Percentiles rank a stretch among this genome's conserved stretches.
phyloP scores from a whole-genome alignment of 805 yeast genomes.

The Starmerella apis region DNA sequence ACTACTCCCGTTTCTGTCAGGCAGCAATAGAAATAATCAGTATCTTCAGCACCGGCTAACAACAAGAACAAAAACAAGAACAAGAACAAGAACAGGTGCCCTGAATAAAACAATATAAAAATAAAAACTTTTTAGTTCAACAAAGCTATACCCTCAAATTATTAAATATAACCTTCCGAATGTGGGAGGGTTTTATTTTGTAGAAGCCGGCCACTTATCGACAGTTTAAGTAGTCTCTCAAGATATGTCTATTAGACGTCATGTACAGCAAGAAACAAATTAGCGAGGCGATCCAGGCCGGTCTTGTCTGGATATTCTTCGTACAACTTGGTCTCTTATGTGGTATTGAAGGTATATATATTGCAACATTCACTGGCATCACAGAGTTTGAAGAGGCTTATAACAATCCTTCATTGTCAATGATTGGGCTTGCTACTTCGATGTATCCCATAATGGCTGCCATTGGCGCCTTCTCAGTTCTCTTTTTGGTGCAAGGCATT shows the following conservation, averaged over 20 bases:
- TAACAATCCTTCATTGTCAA: constrained; percentile 15
- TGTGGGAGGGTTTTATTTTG: too few relatives aligned
- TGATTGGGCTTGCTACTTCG: constrained; percentile 22
- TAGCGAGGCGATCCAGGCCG: not conserved
- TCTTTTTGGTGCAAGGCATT: constrained; percentile 8
- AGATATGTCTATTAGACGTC: too few relatives aligned
- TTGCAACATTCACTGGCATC: constrained; percentile 21
- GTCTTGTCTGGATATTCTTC: constrained; percentile 18
- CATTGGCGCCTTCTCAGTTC: constrained; percentile 19
- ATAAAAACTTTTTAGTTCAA: not conserved
- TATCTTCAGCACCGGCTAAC: too few relatives aligned
- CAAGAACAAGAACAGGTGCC: not conserved
- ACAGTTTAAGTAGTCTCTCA: too few relatives aligned
- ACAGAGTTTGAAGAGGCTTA: constrained; percentile 18
- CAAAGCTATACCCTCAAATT: too few relatives aligned
- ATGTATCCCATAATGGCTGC: constrained; percentile 24
- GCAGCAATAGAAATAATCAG: too few relatives aligned
- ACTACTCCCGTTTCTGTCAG: too few relatives aligned
- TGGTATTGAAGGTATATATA: constrained; percentile 26
- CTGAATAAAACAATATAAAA: too few relatives aligned
- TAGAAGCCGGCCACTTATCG: too few relatives aligned
- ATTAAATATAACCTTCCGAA: not conserved
- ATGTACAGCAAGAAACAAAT: constrained; percentile 1
- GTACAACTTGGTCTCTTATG: constrained; percentile 22
- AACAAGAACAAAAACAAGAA: not conserved